Percentiles rank a stretch among this genome's conserved stretches.
Evolutionary conservation across 345 rosid genomes (phyloP).

Genomic region (Gossypium rotundifolium): DNA sequence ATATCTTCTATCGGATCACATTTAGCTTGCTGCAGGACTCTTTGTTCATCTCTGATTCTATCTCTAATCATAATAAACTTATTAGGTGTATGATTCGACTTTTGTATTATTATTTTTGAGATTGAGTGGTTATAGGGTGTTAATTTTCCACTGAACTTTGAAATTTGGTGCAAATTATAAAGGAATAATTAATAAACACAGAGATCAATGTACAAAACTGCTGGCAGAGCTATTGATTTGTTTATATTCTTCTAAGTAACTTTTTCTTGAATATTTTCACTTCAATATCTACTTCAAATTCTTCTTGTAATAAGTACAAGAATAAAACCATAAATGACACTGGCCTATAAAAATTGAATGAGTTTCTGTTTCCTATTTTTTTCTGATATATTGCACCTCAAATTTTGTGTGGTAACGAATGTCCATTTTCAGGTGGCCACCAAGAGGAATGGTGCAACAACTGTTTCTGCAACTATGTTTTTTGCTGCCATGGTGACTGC

Average conservation of each 20-base stretch:
- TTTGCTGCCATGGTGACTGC: slow-evolving; percentile 67
- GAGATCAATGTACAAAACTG: background rate
- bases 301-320: background rate
- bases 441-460: slow-evolving; percentile 76
- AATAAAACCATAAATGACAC: background rate
- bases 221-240: background rate
- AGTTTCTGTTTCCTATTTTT: background rate
- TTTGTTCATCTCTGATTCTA: background rate
- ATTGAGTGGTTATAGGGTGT: background rate
- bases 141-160: background rate
- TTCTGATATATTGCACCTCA: background rate
- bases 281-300: background rate
- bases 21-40: background rate
- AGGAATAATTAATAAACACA: background rate
- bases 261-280: background rate
- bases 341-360: background rate
- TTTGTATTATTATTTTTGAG: background rate
- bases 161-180: background rate
- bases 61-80: background rate
- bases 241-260: background rate
- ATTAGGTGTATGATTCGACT: background rate
- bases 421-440: slow-evolving; percentile 58
- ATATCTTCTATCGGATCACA: background rate
- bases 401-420: background rate
- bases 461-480: slow-evolving; percentile 88